These are phyloP conservation scores for Meripilus lineatus DNA, from an alignment of 1,284 basidiomycete species.

Conservation along the genomic window DNA sequence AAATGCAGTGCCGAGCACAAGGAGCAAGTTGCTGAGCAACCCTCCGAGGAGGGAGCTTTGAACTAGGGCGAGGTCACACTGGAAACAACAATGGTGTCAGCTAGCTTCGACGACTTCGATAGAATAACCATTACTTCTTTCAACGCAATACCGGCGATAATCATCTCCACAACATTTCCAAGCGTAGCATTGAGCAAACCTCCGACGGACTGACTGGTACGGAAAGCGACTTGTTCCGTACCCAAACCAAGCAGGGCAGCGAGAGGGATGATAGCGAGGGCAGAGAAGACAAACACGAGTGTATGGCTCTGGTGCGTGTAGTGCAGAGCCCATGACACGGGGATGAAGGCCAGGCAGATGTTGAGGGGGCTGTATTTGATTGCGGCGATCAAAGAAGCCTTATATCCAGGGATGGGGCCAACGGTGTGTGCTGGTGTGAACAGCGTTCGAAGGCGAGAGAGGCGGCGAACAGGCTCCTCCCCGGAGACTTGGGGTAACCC, in stretches of 20 bases:
- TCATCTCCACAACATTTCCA: slow-evolving; percentile 55
- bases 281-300: slow-evolving; percentile 47
- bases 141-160: slow-evolving; percentile 40
- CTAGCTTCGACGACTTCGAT: slow-evolving; percentile 29
- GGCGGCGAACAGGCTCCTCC: too few relatives aligned
- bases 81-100: slow-evolving; percentile 27
- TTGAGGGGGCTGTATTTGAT: slow-evolving; percentile 41
- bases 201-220: slow-evolving; percentile 51
- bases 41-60: slow-evolving; percentile 60
- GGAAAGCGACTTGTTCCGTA: slow-evolving; percentile 60
- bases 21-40: slow-evolving; percentile 59
- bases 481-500: too few relatives aligned
- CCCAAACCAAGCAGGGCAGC: slow-evolving; percentile 62
- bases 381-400: slow-evolving; percentile 30
- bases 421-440: slow-evolving; percentile 31
- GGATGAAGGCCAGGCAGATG: slow-evolving; percentile 45
- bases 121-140: slow-evolving; percentile 25
- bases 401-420: slow-evolving; percentile 34
- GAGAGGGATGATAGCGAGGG: slow-evolving; percentile 42
- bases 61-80: slow-evolving; percentile 62
- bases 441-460: slow-evolving; percentile 26
- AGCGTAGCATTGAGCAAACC: slow-evolving; percentile 60
- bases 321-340: slow-evolving; percentile 55
- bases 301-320: slow-evolving; percentile 46
- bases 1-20: slow-evolving; percentile 63